A percentile compares a stretch with the other conserved stretches of the same genome.
These are phyloP conservation scores for Hyparrhenia diplandra DNA, from an alignment of 176 grass and related monocot species.

Conservation along the genomic window DNA sequence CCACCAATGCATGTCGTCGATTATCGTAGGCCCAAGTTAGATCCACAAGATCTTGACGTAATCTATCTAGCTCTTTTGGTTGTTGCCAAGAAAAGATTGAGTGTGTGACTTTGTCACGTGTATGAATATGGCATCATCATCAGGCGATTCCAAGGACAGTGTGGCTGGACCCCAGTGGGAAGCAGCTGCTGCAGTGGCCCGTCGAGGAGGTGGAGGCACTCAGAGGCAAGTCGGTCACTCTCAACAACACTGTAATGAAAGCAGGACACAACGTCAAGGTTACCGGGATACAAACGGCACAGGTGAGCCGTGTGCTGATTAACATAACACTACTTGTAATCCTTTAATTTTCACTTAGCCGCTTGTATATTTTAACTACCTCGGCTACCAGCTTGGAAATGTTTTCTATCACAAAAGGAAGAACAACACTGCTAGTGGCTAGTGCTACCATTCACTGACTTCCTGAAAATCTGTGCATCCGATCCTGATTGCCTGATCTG, in stretches of 20 bases:
- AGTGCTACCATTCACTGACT: neutral
- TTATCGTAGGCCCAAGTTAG: too few relatives aligned
- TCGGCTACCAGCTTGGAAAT: neutral
- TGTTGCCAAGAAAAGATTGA: too few relatives aligned
- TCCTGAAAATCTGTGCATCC: neutral
- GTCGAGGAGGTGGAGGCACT: constrained; percentile 65
- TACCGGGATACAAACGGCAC: constrained; percentile 49
- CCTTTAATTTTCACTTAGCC: neutral
- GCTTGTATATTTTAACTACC: neutral
- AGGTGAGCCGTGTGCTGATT: constrained; percentile 20
- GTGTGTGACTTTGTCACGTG: neutral
- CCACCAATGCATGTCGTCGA: neutral
- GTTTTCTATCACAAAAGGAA: neutral
- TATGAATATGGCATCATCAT: neutral
- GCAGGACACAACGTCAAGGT: constrained; percentile 50
- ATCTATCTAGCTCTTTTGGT: too few relatives aligned
- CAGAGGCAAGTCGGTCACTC: constrained; percentile 21
- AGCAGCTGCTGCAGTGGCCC: constrained; percentile 81
- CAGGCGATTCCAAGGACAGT: constrained; percentile 69
- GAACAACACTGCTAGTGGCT: neutral
- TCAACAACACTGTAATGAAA: constrained; percentile 27
- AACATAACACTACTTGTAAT: too few relatives aligned
- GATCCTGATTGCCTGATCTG: neutral
- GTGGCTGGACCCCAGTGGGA: constrained; percentile 61
- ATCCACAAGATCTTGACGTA: neutral